Evolutionary conservation across 2,329 filamentous ascomycete genomes (phyloP).

Genomic region (Xylaria multiplex): DNA sequence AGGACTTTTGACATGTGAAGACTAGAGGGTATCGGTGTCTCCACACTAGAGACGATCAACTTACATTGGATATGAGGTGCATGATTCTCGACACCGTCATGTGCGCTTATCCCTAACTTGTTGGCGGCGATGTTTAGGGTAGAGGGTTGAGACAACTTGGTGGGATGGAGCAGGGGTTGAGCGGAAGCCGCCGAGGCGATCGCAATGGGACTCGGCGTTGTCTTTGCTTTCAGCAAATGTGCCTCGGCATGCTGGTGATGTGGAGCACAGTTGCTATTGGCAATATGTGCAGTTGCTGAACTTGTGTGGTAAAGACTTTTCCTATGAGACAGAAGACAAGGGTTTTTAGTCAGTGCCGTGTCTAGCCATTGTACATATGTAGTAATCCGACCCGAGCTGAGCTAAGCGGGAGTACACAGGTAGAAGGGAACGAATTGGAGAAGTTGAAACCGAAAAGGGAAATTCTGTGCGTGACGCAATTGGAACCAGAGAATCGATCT

Average conservation of each 20-base stretch:
- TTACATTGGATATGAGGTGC: slow-evolving; percentile 62
- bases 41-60: slow-evolving; percentile 43
- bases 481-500: not conserved
- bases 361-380: slow-evolving; percentile 23
- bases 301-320: slow-evolving; percentile 48
- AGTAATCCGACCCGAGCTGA: slow-evolving; percentile 8
- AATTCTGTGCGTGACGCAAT: slow-evolving; percentile 32
- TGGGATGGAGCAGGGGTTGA: slow-evolving; percentile 42
- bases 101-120: slow-evolving; percentile 37
- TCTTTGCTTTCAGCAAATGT: slow-evolving; percentile 51
- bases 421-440: slow-evolving; percentile 34
- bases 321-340: slow-evolving; percentile 43
- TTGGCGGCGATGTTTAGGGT: slow-evolving; percentile 42
- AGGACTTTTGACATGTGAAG: slow-evolving; percentile 46
- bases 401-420: slow-evolving; percentile 7
- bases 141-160: slow-evolving; percentile 43
- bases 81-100: slow-evolving; percentile 54
- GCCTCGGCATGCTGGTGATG: slow-evolving; percentile 56
- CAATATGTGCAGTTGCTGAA: slow-evolving; percentile 39
- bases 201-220: slow-evolving; percentile 48
- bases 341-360: slow-evolving; percentile 42
- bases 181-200: slow-evolving; percentile 49
- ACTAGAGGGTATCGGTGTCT: slow-evolving; percentile 21
- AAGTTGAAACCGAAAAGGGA: slow-evolving; percentile 37
- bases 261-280: slow-evolving; percentile 35